Percentiles rank a stretch among this genome's conserved stretches.
phyloP scores from a whole-genome alignment of 1,284 basidiomycete genomes.

The Moesziomyces globuligerus region DNA sequence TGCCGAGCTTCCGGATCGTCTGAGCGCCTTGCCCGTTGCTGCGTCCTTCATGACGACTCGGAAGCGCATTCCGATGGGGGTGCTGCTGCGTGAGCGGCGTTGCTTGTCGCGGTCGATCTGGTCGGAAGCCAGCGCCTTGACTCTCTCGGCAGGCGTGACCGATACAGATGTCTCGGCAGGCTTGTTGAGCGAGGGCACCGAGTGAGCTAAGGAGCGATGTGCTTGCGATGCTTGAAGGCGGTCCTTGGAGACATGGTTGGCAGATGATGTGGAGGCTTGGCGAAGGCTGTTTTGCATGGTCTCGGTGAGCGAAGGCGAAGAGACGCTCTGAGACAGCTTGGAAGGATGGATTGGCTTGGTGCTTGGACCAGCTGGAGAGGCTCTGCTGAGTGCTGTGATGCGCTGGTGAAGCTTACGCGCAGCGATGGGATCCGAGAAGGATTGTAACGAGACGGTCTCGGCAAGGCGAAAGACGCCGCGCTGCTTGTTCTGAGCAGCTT shows the following conservation, averaged over 20 bases:
- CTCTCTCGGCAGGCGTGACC: conserved; percentile 19
- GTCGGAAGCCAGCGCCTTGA: conserved; percentile 45
- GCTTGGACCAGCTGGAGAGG: conserved; percentile 6
- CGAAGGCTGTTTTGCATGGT: neutral
- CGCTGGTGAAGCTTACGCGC: conserved; percentile 42
- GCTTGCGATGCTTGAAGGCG: neutral
- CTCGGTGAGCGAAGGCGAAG: conserved; percentile 25
- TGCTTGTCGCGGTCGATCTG: conserved; percentile 42
- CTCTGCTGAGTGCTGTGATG: conserved; percentile 38
- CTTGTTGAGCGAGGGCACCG: conserved; percentile 24
- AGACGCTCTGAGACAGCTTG: conserved; percentile 40
- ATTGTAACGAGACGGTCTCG: conserved; percentile 52
- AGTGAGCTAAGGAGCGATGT: conserved; percentile 24
- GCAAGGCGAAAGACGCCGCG: conserved; percentile 59
- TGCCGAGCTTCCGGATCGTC: conserved; percentile 33
- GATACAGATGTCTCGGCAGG: conserved; percentile 11
- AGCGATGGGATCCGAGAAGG: conserved; percentile 46
- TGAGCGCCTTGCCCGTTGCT: conserved; percentile 15
- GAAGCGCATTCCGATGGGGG: conserved; percentile 36
- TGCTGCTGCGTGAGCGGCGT: conserved; percentile 30
- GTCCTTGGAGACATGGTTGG: neutral
- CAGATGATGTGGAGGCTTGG: neutral
- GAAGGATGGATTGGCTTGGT: conserved; percentile 30
- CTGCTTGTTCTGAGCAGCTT: conserved; percentile 7
- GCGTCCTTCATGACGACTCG: conserved; percentile 36